Base-by-base conservation (phyloP, 129 eudicot genomes). In the Tagetes erecta region DNA sequence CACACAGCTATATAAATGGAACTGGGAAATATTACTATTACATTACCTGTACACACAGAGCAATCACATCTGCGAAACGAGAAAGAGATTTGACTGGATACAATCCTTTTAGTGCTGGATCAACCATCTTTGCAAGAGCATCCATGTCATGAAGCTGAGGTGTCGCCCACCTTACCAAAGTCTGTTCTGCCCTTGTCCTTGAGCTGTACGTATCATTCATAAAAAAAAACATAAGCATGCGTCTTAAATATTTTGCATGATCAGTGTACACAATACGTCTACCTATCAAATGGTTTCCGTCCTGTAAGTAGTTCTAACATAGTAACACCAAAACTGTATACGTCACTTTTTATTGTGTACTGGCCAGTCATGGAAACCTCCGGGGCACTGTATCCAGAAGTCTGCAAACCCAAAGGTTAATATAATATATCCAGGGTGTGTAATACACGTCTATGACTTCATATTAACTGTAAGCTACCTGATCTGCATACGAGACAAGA, bases 101-200 rank as follows among this genome's bases (percentile, higher is more conserved):
- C 20, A 82, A 67, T 56, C 97, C 96, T 30, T 83, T 74, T 11
- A 92, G 73, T 6, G 96, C 80, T 37, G 96, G 97, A 83, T 92
- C 97, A 20, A 85, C 96, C 96, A 92, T 88, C 55, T 72, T 83
- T 3, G 77, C 86, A 76, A 92, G 84, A 35, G 96, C 96, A 80
- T 88, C 96, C 50, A 84, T 86, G 78, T 92, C 97, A 74, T 92
- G 97, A 55, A 92, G 97, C 85, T 82, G 92, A 45, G 96, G 86
- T 3, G 83, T 74, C 2, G 96, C 96, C 96, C 96, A 92, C 70
- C 81, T 65, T 14, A 82, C 96, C 39, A 91, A 87, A 62, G 78
- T 74, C 74, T 88, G 97, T 68, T 91, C 97, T 11, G 73, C 76
- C 82, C 80, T 81, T 53, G 85, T 79, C 80, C 80, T 88, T 76